Conservation (phyloP, 306 rosid genomes). For the Pyrus bretschneideri region DNA sequence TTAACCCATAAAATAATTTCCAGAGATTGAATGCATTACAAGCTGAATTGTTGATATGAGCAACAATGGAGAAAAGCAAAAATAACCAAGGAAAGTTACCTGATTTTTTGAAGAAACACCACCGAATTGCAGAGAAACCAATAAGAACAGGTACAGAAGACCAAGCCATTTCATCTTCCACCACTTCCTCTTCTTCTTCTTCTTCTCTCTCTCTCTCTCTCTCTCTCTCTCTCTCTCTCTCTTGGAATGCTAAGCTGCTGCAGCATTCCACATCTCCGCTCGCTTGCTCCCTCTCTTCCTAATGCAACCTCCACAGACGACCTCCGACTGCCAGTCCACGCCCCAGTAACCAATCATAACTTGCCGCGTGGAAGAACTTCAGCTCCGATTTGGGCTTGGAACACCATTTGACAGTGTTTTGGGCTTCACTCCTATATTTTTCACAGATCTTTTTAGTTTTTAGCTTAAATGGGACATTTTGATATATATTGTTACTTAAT, state of each 20-base stretch:
- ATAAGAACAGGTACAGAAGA: constrained; percentile 22
- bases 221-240: background rate
- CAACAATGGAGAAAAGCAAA: background rate
- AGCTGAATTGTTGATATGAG: background rate
- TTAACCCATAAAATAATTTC: background rate
- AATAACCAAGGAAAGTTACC: background rate
- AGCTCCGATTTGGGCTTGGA: too few species aligned
- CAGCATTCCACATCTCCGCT: background rate
- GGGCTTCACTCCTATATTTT: too few species aligned
- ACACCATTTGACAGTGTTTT: too few species aligned
- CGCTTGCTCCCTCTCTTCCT: background rate
- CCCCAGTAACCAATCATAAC: constrained; percentile 4
- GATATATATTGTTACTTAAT: too few species aligned
- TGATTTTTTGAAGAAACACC: background rate
- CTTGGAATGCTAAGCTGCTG: background rate
- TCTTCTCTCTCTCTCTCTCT: background rate
- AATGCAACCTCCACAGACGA: background rate
- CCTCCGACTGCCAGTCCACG: constrained; percentile 20
- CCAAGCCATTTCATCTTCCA: constrained; percentile 19
- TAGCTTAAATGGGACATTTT: too few species aligned
- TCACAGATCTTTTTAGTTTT: too few species aligned
- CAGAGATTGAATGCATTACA: background rate
- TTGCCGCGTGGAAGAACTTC: too few species aligned
- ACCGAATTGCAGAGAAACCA: constrained; percentile 3
- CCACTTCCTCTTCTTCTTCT: constrained; percentile 17